These are phyloP conservation scores for Carex scoparia DNA, from an alignment of 176 grass and related monocot species.

Conservation along the genomic window DNA sequence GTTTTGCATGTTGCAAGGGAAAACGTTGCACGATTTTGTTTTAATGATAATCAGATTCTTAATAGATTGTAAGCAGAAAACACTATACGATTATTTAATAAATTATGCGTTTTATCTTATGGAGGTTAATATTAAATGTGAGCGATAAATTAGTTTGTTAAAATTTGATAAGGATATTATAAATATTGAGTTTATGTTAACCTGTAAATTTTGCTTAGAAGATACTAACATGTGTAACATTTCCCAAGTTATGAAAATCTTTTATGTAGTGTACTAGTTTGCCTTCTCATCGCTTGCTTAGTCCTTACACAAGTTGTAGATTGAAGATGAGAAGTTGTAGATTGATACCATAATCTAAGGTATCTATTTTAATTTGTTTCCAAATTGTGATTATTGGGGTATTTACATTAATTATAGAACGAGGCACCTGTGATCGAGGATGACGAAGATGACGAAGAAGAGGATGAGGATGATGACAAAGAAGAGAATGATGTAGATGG, in stretches of 20 bases:
- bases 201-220: neutral
- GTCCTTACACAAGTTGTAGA: neutral
- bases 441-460: constrained; percentile 45
- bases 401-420: neutral
- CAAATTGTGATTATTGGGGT: neutral
- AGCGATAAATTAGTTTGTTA: neutral
- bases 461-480: constrained; percentile 55
- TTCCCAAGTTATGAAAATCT: neutral
- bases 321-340: neutral
- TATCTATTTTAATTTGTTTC: neutral
- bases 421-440: constrained; percentile 56
- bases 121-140: neutral
- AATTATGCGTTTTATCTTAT: neutral
- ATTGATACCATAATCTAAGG: neutral
- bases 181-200: neutral
- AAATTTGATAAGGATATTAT: neutral
- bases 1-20: neutral
- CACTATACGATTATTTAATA: neutral
- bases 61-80: neutral
- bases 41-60: neutral
- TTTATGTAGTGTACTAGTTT: neutral
- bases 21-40: neutral
- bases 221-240: neutral
- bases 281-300: neutral
- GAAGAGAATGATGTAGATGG: constrained; percentile 44